These are phyloP conservation scores for Sesbania bispinosa DNA, from an alignment of 306 rosid species.

Conservation along the genomic window DNA sequence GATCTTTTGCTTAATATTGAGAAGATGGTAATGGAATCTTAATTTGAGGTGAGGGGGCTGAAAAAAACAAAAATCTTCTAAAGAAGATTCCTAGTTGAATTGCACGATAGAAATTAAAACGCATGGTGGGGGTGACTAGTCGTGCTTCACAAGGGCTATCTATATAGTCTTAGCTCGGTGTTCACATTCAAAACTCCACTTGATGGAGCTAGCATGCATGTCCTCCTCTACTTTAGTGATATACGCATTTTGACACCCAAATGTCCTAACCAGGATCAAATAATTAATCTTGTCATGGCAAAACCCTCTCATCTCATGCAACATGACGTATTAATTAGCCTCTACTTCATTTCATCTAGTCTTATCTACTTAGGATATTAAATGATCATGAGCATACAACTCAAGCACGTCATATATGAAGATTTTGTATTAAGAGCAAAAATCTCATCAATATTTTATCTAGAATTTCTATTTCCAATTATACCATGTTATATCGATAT, in stretches of 20 bases:
- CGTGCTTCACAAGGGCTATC: constrained; percentile 20
- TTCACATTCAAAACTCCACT: constrained; percentile 35
- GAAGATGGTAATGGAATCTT: constrained; percentile 67
- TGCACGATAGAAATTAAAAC: constrained; percentile 17
- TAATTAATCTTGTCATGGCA: background rate
- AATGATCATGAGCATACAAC: no score
- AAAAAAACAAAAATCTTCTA: constrained; percentile 33
- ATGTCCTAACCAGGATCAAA: background rate
- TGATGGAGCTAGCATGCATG: constrained; percentile 21
- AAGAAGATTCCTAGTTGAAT: constrained; percentile 55
- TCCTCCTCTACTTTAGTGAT: background rate
- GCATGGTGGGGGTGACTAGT: constrained; percentile 34
- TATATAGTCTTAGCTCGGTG: background rate
- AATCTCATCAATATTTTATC: no score
- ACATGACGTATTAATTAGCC: no score
- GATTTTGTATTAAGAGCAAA: no score
- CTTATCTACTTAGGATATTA: no score
- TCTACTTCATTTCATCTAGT: no score
- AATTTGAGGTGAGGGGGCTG: background rate
- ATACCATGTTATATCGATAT: no score
- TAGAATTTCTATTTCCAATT: no score
- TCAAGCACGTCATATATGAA: no score
- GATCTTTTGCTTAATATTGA: constrained; percentile 27
- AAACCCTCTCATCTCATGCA: no score
- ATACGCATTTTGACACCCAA: no score